Percentiles rank a stretch among this genome's conserved stretches.
These are phyloP conservation scores for Penicillium cataractarum DNA, from an alignment of 495 filamentous ascomycete genomes.

Conservation along the genomic window DNA sequence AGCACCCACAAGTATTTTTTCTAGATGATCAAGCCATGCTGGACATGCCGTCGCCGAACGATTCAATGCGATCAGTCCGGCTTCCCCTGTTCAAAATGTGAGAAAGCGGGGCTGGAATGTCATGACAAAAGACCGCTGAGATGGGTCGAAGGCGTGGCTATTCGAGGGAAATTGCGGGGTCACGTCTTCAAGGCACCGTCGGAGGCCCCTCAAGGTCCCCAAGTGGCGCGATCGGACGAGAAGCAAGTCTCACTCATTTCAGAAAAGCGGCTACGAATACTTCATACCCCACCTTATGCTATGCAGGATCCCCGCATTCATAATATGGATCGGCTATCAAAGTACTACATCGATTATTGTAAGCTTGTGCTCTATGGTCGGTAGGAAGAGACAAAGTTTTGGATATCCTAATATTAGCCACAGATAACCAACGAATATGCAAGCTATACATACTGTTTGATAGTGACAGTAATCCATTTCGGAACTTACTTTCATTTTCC, in stretches of 20 bases:
- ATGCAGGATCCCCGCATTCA: background rate
- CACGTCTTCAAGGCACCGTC: background rate
- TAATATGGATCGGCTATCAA: constrained; percentile 5
- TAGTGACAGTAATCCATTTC: constrained; percentile 54
- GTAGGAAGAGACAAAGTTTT: background rate
- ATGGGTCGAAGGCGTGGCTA: constrained; percentile 43
- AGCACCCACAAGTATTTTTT: background rate
- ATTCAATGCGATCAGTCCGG: constrained; percentile 52
- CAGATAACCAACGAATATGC: constrained; percentile 55
- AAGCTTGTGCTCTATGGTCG: background rate
- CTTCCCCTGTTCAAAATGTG: constrained; percentile 34
- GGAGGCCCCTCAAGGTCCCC: background rate
- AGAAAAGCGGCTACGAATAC: background rate
- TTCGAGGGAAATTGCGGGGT: constrained; percentile 42
- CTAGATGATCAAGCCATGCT: constrained; percentile 36
- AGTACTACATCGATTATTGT: constrained; percentile 16
- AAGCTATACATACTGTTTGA: constrained; percentile 57
- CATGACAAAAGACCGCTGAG: constrained; percentile 50
- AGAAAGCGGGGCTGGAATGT: constrained; percentile 49
- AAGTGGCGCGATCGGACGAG: background rate
- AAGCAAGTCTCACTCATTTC: background rate
- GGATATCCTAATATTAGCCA: background rate
- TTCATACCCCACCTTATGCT: background rate
- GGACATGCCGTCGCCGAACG: constrained; percentile 55
- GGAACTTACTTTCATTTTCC: constrained; percentile 51